Evolutionary conservation across 768 basidiomycete species (phyloP).

Genomic region (Punctularia strigosozonata): DNA sequence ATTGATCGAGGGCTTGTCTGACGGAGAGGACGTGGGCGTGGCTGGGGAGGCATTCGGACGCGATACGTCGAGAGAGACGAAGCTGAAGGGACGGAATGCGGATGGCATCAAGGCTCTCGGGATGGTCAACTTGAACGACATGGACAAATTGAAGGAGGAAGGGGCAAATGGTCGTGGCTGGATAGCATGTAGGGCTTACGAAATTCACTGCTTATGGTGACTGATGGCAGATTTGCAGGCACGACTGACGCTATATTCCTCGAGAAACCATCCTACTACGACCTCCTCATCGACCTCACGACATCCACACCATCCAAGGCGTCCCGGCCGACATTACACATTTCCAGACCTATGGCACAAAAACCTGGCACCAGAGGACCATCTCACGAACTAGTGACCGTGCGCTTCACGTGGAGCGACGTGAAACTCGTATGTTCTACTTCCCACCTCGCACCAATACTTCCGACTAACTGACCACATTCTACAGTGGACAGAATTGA

Average conservation of each 20-base stretch:
- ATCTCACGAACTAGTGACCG: constrained; percentile 43
- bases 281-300: constrained; percentile 71
- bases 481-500: constrained; percentile 65
- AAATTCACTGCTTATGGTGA: background rate
- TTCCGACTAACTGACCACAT: constrained; percentile 1
- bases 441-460: background rate
- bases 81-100: constrained; percentile 27
- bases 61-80: constrained; percentile 6
- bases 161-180: constrained; percentile 55
- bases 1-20: background rate
- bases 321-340: constrained; percentile 54
- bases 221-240: constrained; percentile 20
- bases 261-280: constrained; percentile 70
- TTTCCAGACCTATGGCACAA: constrained; percentile 36
- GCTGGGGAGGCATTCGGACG: constrained; percentile 4
- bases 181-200: constrained; percentile 55
- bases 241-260: constrained; percentile 80
- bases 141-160: constrained; percentile 48
- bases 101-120: constrained; percentile 61
- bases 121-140: constrained; percentile 67
- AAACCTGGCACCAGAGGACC: constrained; percentile 20
- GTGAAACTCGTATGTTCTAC: constrained; percentile 45
- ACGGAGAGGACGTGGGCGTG: constrained; percentile 2
- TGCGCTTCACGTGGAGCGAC: constrained; percentile 79
- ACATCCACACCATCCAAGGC: constrained; percentile 48